These are phyloP conservation scores for Zea luxurians DNA, from an alignment of 176 grass and related monocot genomes.

Conservation along the genomic window DNA sequence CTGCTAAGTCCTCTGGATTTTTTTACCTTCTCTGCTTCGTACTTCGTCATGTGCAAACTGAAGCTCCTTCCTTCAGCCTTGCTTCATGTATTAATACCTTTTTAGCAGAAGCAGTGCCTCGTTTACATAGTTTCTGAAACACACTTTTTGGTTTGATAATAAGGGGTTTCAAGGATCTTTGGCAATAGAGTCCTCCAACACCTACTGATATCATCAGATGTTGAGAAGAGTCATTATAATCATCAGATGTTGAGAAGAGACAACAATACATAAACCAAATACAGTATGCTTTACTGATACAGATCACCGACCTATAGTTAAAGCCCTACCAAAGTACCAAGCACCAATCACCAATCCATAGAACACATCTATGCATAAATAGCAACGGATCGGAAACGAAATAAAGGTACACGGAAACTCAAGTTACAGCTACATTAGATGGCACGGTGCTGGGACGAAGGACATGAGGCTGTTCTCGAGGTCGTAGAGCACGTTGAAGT, in stretches of 20 bases:
- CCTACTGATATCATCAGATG: too few relatives aligned
- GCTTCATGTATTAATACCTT: too few relatives aligned
- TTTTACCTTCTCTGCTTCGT: too few relatives aligned
- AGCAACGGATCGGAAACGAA: background rate
- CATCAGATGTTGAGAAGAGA: background rate
- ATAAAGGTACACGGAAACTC: background rate
- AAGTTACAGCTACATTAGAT: constrained; percentile 21
- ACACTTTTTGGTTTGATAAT: too few relatives aligned
- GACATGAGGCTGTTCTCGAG: constrained; percentile 53
- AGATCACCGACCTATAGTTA: background rate
- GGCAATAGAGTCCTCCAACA: too few relatives aligned
- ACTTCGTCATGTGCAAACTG: too few relatives aligned
- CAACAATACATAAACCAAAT: background rate
- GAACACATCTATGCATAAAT: constrained; percentile 2
- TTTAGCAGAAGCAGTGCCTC: too few relatives aligned
- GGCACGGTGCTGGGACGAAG: constrained; percentile 49
- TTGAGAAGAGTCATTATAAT: background rate
- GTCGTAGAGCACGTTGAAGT: constrained; percentile 61
- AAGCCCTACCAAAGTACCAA: background rate
- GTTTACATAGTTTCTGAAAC: too few relatives aligned
- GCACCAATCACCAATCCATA: background rate
- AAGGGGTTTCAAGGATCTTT: too few relatives aligned
- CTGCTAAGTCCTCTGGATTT: too few relatives aligned
- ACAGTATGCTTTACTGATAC: background rate
- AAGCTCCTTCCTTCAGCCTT: too few relatives aligned